Evolutionary conservation across 805 yeast species (phyloP).

Genomic region (Spathaspora boniae): DNA sequence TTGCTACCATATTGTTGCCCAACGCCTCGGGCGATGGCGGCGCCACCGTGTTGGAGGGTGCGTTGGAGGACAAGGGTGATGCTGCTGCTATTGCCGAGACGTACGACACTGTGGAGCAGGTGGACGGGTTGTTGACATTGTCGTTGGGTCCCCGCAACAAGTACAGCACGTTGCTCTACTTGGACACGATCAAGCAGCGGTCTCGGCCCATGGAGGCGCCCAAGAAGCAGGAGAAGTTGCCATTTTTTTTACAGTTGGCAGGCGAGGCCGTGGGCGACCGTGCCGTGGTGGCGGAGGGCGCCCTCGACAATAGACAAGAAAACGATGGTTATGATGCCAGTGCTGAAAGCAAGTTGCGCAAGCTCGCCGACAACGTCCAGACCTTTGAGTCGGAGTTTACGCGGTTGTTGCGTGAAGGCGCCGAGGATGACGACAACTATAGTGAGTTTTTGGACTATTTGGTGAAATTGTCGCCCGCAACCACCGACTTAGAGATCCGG

Average conservation of each 20-base stretch:
- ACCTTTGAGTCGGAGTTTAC: constrained; percentile 77
- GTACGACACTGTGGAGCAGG: constrained; percentile 59
- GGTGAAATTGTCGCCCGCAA: constrained; percentile 65
- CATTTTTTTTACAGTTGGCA: constrained; percentile 71
- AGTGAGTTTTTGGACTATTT: constrained; percentile 52
- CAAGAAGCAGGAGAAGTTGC: constrained; percentile 74
- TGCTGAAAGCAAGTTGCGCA: constrained; percentile 29
- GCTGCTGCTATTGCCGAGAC: constrained; percentile 26
- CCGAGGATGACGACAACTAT: constrained; percentile 38
- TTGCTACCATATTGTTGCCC: constrained; percentile 62
- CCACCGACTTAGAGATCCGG: constrained; percentile 81
- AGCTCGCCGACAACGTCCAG: constrained; percentile 27
- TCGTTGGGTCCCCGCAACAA: constrained; percentile 75
- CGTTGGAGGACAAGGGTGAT: constrained; percentile 46
- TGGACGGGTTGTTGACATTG: constrained; percentile 66
- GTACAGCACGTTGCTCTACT: constrained; percentile 70
- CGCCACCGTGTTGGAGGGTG: constrained; percentile 69
- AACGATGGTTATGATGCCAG: constrained; percentile 22
- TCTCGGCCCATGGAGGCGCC: constrained; percentile 89
- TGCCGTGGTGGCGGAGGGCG: constrained; percentile 47
- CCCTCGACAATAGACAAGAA: constrained; percentile 11
- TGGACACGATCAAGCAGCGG: constrained; percentile 81
- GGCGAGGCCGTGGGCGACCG: constrained; percentile 72
- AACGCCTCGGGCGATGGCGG: constrained; percentile 79
- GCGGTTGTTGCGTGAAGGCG: constrained; percentile 53